These are phyloP conservation scores for Ascobolus immersus DNA, from an alignment of 495 filamentous ascomycete species.

Conservation along the genomic window DNA sequence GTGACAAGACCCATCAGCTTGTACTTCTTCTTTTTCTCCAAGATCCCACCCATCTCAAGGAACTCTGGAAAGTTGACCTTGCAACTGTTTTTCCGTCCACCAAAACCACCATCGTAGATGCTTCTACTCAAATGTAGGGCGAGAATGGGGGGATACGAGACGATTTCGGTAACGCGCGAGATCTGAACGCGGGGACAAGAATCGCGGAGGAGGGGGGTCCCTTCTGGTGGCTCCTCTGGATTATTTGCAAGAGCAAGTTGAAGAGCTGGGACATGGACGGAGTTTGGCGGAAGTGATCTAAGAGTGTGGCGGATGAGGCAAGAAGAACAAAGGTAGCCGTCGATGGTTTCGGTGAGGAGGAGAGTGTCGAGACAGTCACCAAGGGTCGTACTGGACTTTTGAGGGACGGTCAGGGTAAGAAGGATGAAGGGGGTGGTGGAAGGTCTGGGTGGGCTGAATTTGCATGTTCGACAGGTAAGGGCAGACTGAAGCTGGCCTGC, in stretches of 20 bases:
- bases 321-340: conserved; percentile 85
- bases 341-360: conserved; percentile 84
- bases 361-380: conserved; percentile 70
- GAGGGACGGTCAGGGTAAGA: conserved; percentile 74
- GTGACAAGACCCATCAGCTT: conserved; percentile 69
- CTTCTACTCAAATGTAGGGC: conserved; percentile 81
- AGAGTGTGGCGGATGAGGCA: conserved; percentile 68
- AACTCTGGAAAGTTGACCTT: conserved; percentile 78
- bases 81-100: conserved; percentile 75
- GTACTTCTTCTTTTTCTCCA: conserved; percentile 54
- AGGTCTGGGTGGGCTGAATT: conserved; percentile 66
- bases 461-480: conserved; percentile 73
- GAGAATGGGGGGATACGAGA: conserved; percentile 68
- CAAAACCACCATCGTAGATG: conserved; percentile 47
- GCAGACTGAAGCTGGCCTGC: conserved; percentile 47
- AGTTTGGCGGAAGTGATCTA: conserved; percentile 17
- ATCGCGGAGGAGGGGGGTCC: conserved; percentile 43
- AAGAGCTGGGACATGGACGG: conserved; percentile 19
- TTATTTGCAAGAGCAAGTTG: conserved; percentile 39
- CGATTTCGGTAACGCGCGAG: no score
- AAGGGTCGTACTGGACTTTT: conserved; percentile 36
- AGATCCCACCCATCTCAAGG: conserved; percentile 51
- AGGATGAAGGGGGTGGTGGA: conserved; percentile 69
- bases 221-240: conserved; percentile 50
- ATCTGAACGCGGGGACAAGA: no score